Conservation (phyloP, 805 yeast species). For the Teunomyces lycoperdinae region DNA sequence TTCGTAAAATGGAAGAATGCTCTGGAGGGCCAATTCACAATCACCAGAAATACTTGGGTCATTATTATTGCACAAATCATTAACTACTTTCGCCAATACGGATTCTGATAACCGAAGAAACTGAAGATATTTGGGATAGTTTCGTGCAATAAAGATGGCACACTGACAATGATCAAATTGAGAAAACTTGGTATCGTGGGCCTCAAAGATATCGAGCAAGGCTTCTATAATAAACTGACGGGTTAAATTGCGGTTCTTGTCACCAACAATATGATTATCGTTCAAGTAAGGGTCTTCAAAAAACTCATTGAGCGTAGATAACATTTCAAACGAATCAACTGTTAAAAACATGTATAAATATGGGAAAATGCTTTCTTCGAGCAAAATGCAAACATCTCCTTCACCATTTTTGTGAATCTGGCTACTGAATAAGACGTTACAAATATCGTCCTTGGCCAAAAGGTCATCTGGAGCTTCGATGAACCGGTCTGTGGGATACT, state of each 20-base stretch:
- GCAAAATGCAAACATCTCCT: conserved; percentile 20
- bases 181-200: conserved; percentile 20
- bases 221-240: conserved; percentile 80
- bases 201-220: conserved; percentile 55
- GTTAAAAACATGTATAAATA: conserved; percentile 58
- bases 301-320: conserved; percentile 72
- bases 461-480: conserved; percentile 34
- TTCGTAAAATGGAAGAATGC: conserved; percentile 63
- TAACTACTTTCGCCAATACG: conserved; percentile 46
- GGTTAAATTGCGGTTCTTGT: conserved; percentile 38
- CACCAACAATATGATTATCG: conserved; percentile 44
- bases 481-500: conserved; percentile 67
- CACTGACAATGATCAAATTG: conserved; percentile 33
- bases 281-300: conserved; percentile 79
- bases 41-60: conserved; percentile 44
- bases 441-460: conserved; percentile 50
- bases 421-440: conserved; percentile 60
- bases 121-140: conserved; percentile 81
- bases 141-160: conserved; percentile 73
- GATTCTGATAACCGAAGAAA: conserved; percentile 71
- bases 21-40: conserved; percentile 73
- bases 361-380: conserved; percentile 47
- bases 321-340: conserved; percentile 54
- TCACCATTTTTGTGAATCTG: conserved; percentile 36
- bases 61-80: conserved; percentile 45